Evolutionary conservation across 2,329 filamentous ascomycete species (phyloP), one percentile per base, ranked within the genome.

Genomic region (Paecilomyces fulvus): DNA sequence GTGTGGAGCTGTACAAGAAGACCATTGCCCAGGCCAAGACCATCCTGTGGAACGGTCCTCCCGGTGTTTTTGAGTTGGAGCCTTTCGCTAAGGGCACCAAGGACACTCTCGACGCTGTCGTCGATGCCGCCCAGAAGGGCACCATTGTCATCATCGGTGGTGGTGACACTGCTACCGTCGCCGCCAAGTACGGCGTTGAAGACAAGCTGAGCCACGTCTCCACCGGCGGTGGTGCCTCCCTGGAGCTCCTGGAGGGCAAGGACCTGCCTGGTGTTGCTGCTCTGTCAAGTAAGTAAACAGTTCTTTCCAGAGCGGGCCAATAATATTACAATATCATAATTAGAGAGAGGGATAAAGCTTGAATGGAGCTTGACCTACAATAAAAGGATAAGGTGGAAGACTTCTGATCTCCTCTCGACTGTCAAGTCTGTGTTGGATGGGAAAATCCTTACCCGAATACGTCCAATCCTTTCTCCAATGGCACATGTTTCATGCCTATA

Each of bases 71-170:
- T 69, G 94, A 99, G 83, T 88, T 97, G 70, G 90, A 96, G 60
- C 87, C 89, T 72, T 99, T 99, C 74, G 90, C 92, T 70, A 86
- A 81, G 61, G 94, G 90, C 67, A 99, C 94, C 70, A 95, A 96
- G 84, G 82, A 85, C 60, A 96, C 90, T 52, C 85, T 99, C 65
- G 89, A 96, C 70, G 90, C 90, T 56, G 92, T 87, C 55, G 91
- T 97, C 55, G 81, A 82, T 23, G 94, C 88, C 59, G 88, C 88
- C 58, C 80, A 89, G 76, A 83, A 79, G 60, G 92, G 91, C 75
- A 92, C 94, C 82, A 96, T 94, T 68, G 94, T 97, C 74, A 97
- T 99, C 78, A 96, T 99, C 63, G 94, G 94, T 61, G 94, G 94
- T 75, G 94, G 94, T 77, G 94, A 99, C 77, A 99, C 94, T 53